Evolutionary conservation across 2,329 filamentous ascomycete genomes (phyloP), one percentile per base, ranked within the genome.

Genomic region (Thielaviopsis musarum): DNA sequence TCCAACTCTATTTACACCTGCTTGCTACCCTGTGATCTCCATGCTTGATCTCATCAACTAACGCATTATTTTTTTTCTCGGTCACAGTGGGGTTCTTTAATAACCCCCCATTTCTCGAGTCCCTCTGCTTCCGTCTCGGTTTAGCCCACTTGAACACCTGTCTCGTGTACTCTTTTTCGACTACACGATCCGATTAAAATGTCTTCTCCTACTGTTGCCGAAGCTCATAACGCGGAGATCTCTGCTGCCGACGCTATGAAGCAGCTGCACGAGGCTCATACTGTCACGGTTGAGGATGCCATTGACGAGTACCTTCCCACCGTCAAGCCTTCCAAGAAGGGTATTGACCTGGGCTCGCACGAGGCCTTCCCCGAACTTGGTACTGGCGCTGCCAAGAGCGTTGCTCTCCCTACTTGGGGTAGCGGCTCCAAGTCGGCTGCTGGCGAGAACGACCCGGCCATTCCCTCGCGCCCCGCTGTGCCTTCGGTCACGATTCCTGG

Each of bases 341-440:
- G 66, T 57, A 74, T 96, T 63, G 88, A 97, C 71, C 91, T 88
- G 21, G 80, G 88, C 67, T 95, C 88, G 19, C 87, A 94, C 68
- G 91, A 97, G 72, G 76, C 88, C 62, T 98, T 98, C 78, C 93
- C 93, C n/a, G 84, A 91, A 66, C 60, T 62, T 15, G 60, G 60
- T 19, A 34, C 51, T 28, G 57, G 60, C 21, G 26, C 52, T 9
- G 52, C 55, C 7, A 62, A 62, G 54, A 38, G 54, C n/a, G 30
- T 59, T 24, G 54, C 57, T 19, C 49, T 55, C 19, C 60, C 60
- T 41, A 56, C 60, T 15, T 62, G 60, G 60, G 60, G 60, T 28
- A 59, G 30, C 13, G 54, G 57, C 22, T 19, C 28, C 17, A 57
- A 41, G n/a, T 41, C 60, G 10, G 22, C 38, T 24, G 56, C 53